Evolutionary conservation across 176 grass and related monocot genomes (phyloP).

Genomic region (Microstegium vimineum): DNA sequence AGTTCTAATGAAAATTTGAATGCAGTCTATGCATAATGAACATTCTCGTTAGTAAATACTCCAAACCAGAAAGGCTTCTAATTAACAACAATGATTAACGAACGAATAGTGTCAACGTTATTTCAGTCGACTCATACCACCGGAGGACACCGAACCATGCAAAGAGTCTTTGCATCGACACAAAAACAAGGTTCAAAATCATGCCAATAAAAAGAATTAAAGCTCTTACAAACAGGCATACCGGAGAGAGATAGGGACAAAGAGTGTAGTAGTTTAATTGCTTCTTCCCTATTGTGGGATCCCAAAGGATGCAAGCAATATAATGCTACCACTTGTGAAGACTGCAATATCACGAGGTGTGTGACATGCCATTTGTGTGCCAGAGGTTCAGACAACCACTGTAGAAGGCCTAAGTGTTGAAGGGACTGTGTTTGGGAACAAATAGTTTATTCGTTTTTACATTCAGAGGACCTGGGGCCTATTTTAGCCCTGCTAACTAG

Average conservation of each 20-base stretch:
- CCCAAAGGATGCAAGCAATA: not conserved
- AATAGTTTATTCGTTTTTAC: not conserved
- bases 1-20: not conserved
- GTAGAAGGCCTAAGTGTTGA: not conserved
- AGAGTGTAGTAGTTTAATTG: not conserved
- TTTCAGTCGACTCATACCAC: not conserved
- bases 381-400: not conserved
- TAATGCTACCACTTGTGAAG: not conserved
- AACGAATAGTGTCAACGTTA: not conserved
- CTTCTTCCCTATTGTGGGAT: not conserved
- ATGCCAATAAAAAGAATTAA: not conserved
- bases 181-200: not conserved
- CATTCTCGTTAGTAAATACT: not conserved
- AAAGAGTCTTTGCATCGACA: not conserved
- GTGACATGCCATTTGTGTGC: not conserved
- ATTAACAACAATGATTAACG: not conserved
- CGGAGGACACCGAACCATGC: not conserved
- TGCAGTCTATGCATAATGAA: not conserved
- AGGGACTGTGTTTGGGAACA: not conserved
- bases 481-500: not conserved
- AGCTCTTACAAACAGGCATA: not conserved
- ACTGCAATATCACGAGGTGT: not conserved
- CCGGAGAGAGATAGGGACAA: not conserved
- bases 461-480: not conserved
- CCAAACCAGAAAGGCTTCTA: constrained; percentile 14